Evolutionary conservation across 176 grass and related monocot genomes (phyloP), one percentile per base, ranked within the genome.

Genomic region (Metroxylon sagu): DNA sequence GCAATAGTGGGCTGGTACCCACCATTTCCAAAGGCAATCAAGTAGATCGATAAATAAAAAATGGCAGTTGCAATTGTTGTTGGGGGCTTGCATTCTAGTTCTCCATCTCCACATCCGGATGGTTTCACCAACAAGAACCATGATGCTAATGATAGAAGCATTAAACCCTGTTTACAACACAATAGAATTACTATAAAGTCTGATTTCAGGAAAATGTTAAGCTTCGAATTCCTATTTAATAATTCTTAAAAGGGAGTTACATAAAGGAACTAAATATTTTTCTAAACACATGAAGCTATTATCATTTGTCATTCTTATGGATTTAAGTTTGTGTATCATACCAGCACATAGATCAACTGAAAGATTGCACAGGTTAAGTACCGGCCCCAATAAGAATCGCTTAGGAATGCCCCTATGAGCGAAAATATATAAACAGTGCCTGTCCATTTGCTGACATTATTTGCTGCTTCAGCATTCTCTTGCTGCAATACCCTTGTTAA

Each of bases 361-460:
- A 95, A 95, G 65, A 95, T 49, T 17, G 78, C 51, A 54, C 89
- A 95, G 1, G 89, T 95, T n/a, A 85, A 6, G 82, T 95, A 89
- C 35, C 85, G 78, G 23, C 89, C 89, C 89, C 81, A 95, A 70
- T 95, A 89, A 50, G 85, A 95, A 61, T 89, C 89, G 59, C 89
- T 95, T 26, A 95, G 56, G 61, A 95, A 95, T 5, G 89, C 89
- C 23, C 89, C 89, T 53, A 95, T 71, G 43, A 95, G 89, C 0
- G 89, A 95, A 54, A 95, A 95, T 59, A 89, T 89, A 62, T 89
- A 95, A 19, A 82, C 89, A 14, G 89, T 93, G 31, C 89, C 89
- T 1, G 84, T 93, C 89, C 89, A 93, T 53, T 93, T 87, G 80
- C 89, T 95, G 56, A 95, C 84, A 70, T 72, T 88, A 61, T 95